Conservation (phyloP, 768 basidiomycete species). For the Psilocybe tampanensis region DNA sequence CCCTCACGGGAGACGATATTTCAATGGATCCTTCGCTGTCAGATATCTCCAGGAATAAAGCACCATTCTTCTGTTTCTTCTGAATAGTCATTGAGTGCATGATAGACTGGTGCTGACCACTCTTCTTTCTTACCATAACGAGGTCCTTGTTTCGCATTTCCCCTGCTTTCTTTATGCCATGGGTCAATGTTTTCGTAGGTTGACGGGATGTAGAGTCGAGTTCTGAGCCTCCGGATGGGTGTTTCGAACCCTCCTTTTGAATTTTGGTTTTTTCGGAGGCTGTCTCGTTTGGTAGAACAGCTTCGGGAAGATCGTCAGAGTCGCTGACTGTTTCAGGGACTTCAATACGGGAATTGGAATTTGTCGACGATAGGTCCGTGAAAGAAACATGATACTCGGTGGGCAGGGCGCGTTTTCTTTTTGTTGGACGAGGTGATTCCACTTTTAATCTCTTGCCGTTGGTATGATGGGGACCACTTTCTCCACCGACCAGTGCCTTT, state of each 20-base stretch:
- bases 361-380: conserved; percentile 36
- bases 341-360: conserved; percentile 15
- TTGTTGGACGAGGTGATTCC: conserved; percentile 25
- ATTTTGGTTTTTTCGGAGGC: background rate
- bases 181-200: background rate
- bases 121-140: background rate
- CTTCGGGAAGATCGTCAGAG: conserved; percentile 46
- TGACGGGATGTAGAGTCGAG: too few relatives aligned
- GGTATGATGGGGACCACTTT: conserved; percentile 33
- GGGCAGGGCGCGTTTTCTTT: conserved; percentile 29
- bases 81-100: background rate
- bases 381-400: conserved; percentile 57
- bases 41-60: conserved; percentile 19
- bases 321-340: conserved; percentile 30
- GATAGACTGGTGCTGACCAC: background rate
- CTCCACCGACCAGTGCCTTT: conserved; percentile 39
- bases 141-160: background rate
- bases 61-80: conserved; percentile 1
- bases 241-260: background rate
- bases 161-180: background rate
- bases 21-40: conserved; percentile 20
- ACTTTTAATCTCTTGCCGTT: conserved; percentile 49
- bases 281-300: conserved; percentile 24
- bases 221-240: background rate
- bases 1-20: too few relatives aligned